Conservation (phyloP, 148 eudicot genomes). For the Camellia japonica region DNA sequence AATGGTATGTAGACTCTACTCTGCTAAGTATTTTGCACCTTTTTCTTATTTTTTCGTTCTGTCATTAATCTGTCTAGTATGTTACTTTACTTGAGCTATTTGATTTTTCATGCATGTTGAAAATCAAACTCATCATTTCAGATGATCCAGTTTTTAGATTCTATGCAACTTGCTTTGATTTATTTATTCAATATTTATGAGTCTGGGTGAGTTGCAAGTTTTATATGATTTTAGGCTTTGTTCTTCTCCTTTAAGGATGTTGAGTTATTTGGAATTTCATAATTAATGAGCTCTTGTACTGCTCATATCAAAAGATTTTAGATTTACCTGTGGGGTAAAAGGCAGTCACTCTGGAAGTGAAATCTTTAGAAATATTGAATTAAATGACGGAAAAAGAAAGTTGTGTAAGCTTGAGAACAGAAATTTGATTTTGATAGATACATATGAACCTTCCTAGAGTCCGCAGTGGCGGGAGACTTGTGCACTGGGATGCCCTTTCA, state of each 20-base stretch:
- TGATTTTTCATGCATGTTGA: neutral
- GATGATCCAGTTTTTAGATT: neutral
- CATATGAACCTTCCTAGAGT: too few relatives aligned
- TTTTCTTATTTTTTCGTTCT: neutral
- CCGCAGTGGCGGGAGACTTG: too few relatives aligned
- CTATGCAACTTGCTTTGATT: neutral
- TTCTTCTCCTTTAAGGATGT: neutral
- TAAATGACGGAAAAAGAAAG: too few relatives aligned
- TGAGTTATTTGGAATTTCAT: neutral
- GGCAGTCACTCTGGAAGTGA: too few relatives aligned
- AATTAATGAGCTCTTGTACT: neutral
- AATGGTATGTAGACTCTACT: slow-evolving; percentile 46
- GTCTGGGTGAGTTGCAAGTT: neutral
- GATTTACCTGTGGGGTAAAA: neutral
- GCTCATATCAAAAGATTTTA: neutral
- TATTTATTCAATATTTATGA: neutral
- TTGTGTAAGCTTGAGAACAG: too few relatives aligned
- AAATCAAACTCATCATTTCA: neutral
- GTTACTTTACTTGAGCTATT: neutral
- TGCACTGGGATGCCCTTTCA: too few relatives aligned
- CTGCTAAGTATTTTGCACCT: neutral
- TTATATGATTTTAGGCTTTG: neutral
- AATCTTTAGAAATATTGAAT: too few relatives aligned
- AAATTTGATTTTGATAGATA: too few relatives aligned
- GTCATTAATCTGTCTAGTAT: neutral